Percentiles rank a stretch among this genome's conserved stretches.
These are phyloP conservation scores for Chaetomium fimeti DNA, from an alignment of 495 filamentous ascomycete genomes.

Conservation along the genomic window DNA sequence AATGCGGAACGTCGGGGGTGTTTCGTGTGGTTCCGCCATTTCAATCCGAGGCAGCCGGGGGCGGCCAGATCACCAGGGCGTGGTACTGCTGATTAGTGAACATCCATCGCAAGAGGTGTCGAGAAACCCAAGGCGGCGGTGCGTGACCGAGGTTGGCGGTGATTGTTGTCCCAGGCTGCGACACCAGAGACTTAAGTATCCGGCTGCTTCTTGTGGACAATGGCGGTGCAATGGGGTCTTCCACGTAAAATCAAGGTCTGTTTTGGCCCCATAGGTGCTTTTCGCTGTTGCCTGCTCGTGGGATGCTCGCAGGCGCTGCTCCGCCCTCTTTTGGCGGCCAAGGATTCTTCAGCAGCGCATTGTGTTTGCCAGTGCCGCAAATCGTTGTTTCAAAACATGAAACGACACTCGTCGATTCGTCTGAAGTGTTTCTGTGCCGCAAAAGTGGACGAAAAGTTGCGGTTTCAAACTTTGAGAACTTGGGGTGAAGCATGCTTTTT, in stretches of 20 bases:
- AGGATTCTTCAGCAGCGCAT: slow-evolving; percentile 1
- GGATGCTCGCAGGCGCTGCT: slow-evolving; percentile 17
- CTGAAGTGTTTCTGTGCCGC: neutral
- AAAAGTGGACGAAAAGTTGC: neutral
- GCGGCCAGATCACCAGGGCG: neutral
- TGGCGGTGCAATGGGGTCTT: neutral
- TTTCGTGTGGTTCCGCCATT: neutral
- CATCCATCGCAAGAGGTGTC: neutral
- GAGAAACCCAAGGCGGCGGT: neutral
- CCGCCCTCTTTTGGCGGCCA: slow-evolving; percentile 11
- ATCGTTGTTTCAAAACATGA: slow-evolving; percentile 13
- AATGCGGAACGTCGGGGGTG: neutral
- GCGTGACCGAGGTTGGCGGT: neutral
- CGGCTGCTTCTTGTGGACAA: neutral
- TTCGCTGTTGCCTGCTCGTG: slow-evolving; percentile 22
- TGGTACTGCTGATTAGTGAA: neutral
- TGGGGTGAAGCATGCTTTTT: slow-evolving; percentile 16
- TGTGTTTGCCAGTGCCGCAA: slow-evolving; percentile 5
- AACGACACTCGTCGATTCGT: neutral
- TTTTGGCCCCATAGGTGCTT: neutral
- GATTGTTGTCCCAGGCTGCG: neutral
- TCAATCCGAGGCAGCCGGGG: neutral
- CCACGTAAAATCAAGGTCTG: slow-evolving; percentile 8
- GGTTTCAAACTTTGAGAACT: neutral
- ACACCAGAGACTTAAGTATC: slow-evolving; percentile 16